Evolutionary conservation across 352 stramenopile species (phyloP).

Genomic region (Globisporangium apiculatum): DNA sequence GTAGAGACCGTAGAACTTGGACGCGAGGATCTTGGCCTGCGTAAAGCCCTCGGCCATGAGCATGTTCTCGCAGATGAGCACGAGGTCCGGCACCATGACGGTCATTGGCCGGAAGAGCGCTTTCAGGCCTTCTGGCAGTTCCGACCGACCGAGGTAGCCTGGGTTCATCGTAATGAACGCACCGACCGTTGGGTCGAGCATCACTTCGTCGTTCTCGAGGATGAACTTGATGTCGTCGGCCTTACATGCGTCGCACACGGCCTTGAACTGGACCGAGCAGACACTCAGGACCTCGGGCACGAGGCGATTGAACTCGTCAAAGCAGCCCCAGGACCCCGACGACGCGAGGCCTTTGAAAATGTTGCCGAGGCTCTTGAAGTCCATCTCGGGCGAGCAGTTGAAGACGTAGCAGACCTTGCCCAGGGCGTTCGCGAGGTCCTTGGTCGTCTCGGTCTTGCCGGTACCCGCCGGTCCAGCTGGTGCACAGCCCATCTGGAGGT

Average conservation of each 20-base stretch:
- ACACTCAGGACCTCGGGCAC: constrained; percentile 92
- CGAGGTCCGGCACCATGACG: constrained; percentile 94
- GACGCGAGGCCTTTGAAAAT: constrained; percentile 96
- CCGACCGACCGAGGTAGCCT: constrained; percentile 91
- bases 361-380: constrained; percentile 95
- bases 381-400: constrained; percentile 95
- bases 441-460: constrained; percentile 94
- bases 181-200: constrained; percentile 88
- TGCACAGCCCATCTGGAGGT: constrained; percentile 87
- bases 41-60: constrained; percentile 96
- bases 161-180: constrained; percentile 98
- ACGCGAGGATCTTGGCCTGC: constrained; percentile 91
- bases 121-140: constrained; percentile 93
- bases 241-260: constrained; percentile 93
- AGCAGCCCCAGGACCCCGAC: constrained; percentile 93
- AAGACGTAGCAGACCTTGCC: constrained; percentile 96
- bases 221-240: constrained; percentile 90
- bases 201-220: constrained; percentile 92
- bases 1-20: constrained; percentile 96
- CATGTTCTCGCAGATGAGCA: constrained; percentile 97
- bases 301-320: constrained; percentile 96
- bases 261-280: constrained; percentile 95
- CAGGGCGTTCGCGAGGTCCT: constrained; percentile 92
- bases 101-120: constrained; percentile 95
- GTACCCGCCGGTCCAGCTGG: constrained; percentile 82